phyloP scores from a whole-genome alignment of 2,329 filamentous ascomycete species.

The Zasmidium angulare region DNA sequence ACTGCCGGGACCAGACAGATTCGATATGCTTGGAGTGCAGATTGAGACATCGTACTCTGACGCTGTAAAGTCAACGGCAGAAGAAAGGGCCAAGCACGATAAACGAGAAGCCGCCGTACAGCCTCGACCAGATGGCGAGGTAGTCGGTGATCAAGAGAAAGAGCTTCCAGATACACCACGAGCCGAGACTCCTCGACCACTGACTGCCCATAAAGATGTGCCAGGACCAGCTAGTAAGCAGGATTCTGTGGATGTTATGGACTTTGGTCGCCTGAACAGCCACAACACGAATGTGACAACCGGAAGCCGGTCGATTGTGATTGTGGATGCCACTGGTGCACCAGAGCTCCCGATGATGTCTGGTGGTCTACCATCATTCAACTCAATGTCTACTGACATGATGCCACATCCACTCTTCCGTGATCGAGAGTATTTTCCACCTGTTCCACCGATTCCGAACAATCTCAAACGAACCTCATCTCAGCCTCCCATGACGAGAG shows the following conservation, averaged over 20 bases:
- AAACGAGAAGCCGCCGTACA: background rate
- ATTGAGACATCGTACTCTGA: slow-evolving; percentile 30
- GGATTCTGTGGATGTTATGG: slow-evolving; percentile 19
- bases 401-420: slow-evolving; percentile 28
- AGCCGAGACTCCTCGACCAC: slow-evolving; percentile 14
- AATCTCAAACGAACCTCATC: background rate
- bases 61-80: slow-evolving; percentile 10
- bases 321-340: slow-evolving; percentile 71
- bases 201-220: slow-evolving; percentile 12
- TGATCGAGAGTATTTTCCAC: slow-evolving; percentile 12
- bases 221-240: slow-evolving; percentile 3
- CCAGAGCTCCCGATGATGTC: slow-evolving; percentile 25
- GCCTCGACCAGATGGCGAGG: background rate
- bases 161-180: slow-evolving; percentile 6
- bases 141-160: background rate
- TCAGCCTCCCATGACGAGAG: slow-evolving; percentile 3
- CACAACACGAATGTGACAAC: slow-evolving; percentile 62
- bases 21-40: slow-evolving; percentile 67
- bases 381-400: slow-evolving; percentile 28
- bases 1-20: slow-evolving; percentile 27
- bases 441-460: slow-evolving; percentile 9
- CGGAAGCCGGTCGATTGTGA: slow-evolving; percentile 88
- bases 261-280: slow-evolving; percentile 21
- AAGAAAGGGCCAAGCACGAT: slow-evolving; percentile 10
- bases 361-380: slow-evolving; percentile 27